phyloP scores from a whole-genome alignment of 306 rosid genomes.

The Begonia fuchsioides region DNA sequence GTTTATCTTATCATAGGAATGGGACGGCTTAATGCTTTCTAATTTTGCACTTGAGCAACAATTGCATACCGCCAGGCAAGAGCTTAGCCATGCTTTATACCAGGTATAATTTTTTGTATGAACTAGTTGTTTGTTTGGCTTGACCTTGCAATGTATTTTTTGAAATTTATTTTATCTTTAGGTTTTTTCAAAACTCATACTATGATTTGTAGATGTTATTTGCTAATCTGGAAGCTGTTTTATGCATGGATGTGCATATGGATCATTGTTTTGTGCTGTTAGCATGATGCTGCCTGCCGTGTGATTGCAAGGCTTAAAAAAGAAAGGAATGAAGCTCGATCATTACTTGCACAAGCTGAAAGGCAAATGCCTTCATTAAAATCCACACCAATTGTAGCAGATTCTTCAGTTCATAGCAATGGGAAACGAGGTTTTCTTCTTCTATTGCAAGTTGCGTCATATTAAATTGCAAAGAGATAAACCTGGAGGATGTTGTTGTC shows the following conservation, averaged over 20 bases:
- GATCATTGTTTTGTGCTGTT: background rate
- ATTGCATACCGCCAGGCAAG: slow-evolving; percentile 88
- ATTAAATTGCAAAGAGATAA: background rate
- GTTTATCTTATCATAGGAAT: slow-evolving; percentile 36
- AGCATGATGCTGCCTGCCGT: slow-evolving; percentile 99
- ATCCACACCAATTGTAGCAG: slow-evolving; percentile 20
- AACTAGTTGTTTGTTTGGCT: too few species aligned
- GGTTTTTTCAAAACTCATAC: background rate
- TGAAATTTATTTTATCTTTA: too few species aligned
- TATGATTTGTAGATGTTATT: background rate
- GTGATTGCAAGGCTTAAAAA: slow-evolving; percentile 86
- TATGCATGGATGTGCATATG: too few species aligned
- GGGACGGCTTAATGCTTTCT: slow-evolving; percentile 82
- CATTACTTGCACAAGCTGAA: slow-evolving; percentile 75
- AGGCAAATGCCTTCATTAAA: slow-evolving; percentile 38
- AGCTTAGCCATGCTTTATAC: slow-evolving; percentile 85
- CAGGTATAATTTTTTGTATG: slow-evolving; percentile 34
- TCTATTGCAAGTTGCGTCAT: background rate
- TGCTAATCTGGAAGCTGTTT: slow-evolving; percentile 1
- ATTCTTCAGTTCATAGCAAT: slow-evolving; percentile 48
- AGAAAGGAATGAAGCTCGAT: slow-evolving; percentile 86
- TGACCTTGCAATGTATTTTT: too few species aligned
- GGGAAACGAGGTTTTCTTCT: slow-evolving; percentile 58
- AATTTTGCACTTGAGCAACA: slow-evolving; percentile 90
- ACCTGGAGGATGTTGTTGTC: slow-evolving; percentile 5